Percentiles rank a stretch among this genome's conserved stretches.
Evolutionary conservation across 441 rosid species (phyloP).

Genomic region (Kokia cookei): DNA sequence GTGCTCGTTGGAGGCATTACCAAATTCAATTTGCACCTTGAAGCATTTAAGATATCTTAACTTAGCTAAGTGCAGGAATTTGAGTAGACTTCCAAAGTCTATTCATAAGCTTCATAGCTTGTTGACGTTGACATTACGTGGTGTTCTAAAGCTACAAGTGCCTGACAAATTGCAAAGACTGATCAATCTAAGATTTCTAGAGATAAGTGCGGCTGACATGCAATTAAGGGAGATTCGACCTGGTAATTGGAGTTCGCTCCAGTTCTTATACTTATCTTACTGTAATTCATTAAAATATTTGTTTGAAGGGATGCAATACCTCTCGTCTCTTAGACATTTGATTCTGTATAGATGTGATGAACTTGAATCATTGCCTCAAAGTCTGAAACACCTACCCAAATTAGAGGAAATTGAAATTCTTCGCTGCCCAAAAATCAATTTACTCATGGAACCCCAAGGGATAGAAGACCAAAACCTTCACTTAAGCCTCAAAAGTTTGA

Average conservation of each 20-base stretch:
- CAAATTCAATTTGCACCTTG: not conserved
- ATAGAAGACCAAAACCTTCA: not conserved
- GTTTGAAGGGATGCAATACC: not conserved
- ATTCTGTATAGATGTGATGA: fast-evolving
- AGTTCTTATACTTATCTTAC: not conserved
- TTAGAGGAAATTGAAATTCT: not conserved
- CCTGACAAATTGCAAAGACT: not conserved
- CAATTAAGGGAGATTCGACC: not conserved
- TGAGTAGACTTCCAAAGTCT: not conserved
- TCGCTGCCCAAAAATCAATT: not conserved
- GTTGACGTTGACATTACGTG: not conserved
- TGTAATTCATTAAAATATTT: not conserved
- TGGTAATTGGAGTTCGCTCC: not conserved
- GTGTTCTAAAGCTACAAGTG: not conserved
- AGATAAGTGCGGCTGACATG: not conserved
- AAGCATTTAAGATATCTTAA: not conserved
- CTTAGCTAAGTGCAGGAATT: not conserved
- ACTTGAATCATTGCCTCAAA: not conserved
- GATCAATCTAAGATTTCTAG: not conserved
- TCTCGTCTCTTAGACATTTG: not conserved
- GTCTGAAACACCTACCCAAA: not conserved
- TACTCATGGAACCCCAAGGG: not conserved
- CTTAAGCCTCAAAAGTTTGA: not conserved
- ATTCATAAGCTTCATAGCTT: not conserved
- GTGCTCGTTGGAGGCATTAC: not conserved